phyloP scores from a whole-genome alignment of 192 early-diverging fungal species.

The Podochytrium sp. region DNA sequence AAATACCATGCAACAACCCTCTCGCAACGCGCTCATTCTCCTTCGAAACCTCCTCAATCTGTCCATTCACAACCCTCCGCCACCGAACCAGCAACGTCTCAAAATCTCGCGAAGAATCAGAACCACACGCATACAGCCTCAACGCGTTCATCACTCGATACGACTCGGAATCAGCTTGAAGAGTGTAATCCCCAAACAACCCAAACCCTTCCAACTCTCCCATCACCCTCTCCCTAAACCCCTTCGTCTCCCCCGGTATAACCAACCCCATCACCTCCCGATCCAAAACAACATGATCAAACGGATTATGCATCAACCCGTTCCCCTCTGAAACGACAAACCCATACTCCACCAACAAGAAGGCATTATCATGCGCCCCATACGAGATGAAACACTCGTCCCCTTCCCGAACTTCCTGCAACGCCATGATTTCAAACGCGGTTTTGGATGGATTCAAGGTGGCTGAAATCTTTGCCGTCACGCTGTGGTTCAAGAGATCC shows the following conservation, averaged over 20 bases:
- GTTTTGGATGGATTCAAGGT: constrained; percentile 7
- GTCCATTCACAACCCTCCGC: constrained; percentile 9
- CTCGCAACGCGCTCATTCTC: constrained; percentile 15
- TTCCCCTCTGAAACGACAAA: constrained; percentile 22
- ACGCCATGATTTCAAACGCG: constrained; percentile 30
- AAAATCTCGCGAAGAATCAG: background rate
- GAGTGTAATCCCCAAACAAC: constrained; percentile 25
- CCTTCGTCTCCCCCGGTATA: constrained; percentile 21
- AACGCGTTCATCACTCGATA: constrained; percentile 33
- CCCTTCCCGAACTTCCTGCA: constrained; percentile 2
- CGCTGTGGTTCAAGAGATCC: constrained; percentile 42
- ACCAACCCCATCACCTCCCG: constrained; percentile 1
- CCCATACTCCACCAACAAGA: constrained; percentile 44
- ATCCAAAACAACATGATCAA: constrained; percentile 29
- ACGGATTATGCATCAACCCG: constrained; percentile 26
- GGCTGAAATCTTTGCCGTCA: constrained; percentile 22
- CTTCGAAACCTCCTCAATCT: background rate
- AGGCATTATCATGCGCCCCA: constrained; percentile 44
- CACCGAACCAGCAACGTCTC: constrained; percentile 6
- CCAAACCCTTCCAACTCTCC: constrained; percentile 17
- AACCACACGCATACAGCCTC: constrained; percentile 15
- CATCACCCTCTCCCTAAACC: background rate
- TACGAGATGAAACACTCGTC: constrained; percentile 44
- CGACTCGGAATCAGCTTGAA: constrained; percentile 8
- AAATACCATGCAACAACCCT: background rate